Conservation (phyloP, 2,329 filamentous ascomycete species). For the Epichloe baconii region DNA sequence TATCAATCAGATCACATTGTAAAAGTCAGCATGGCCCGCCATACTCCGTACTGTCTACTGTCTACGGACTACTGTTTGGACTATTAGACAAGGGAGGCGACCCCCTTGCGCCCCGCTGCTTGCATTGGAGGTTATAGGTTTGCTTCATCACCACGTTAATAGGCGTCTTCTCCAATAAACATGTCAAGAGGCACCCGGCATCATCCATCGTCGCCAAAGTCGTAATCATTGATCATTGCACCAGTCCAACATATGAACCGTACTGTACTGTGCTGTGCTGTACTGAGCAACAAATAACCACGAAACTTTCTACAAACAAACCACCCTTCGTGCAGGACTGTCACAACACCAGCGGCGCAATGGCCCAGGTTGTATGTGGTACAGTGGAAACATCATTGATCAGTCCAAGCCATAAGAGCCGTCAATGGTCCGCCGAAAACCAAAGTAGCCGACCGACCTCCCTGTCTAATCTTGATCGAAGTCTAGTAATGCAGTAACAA, state of each 20-base stretch:
- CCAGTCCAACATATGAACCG: slow-evolving; percentile 3
- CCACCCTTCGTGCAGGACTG: slow-evolving; percentile 7
- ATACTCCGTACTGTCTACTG: too few species aligned
- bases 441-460: slow-evolving; percentile 16
- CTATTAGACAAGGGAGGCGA: background rate
- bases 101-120: background rate
- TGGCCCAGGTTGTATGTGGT: slow-evolving; percentile 6
- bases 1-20: background rate
- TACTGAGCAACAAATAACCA: slow-evolving; percentile 1
- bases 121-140: too few species aligned
- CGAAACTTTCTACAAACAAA: slow-evolving; percentile 3
- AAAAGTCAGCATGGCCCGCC: background rate
- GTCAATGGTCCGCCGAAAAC: slow-evolving; percentile 17
- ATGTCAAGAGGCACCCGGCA: too few species aligned
- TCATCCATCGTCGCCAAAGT: too few species aligned
- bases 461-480: slow-evolving; percentile 27
- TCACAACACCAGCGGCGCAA: slow-evolving; percentile 6
- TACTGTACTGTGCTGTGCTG: background rate
- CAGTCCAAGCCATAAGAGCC: slow-evolving; percentile 22
- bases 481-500: slow-evolving; percentile 26
- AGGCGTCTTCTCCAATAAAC: too few species aligned
- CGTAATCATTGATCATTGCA: background rate
- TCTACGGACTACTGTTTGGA: too few species aligned
- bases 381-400: slow-evolving; percentile 21
- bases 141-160: too few species aligned